Evolutionary conservation across 495 filamentous ascomycete genomes (phyloP).

Genomic region (Neurospora discreta): DNA sequence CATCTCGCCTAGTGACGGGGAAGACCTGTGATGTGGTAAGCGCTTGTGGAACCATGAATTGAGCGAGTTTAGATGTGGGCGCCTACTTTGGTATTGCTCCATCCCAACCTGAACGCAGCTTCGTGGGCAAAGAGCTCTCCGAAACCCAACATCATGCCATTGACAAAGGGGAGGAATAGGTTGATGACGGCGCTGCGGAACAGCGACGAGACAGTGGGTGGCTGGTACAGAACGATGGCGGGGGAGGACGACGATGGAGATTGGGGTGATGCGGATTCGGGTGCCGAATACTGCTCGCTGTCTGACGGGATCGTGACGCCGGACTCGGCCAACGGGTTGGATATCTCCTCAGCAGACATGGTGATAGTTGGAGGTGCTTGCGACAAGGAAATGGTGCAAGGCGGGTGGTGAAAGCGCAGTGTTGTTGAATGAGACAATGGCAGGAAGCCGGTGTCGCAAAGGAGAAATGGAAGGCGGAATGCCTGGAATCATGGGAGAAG

Average conservation of each 20-base stretch:
- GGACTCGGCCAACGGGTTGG: conserved; percentile 61
- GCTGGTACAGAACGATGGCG: conserved; percentile 74
- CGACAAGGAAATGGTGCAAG: background rate
- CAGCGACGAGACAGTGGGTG: conserved; percentile 75
- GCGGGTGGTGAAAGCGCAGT: background rate
- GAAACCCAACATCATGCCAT: conserved; percentile 96
- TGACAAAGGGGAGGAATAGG: conserved; percentile 85
- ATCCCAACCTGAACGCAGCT: conserved; percentile 81
- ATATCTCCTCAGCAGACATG: conserved; percentile 40
- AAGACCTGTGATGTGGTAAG: conserved; percentile 33
- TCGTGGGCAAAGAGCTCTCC: conserved; percentile 95
- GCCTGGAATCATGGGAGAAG: background rate
- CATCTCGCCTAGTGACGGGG: conserved; percentile 30
- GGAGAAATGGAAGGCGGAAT: background rate
- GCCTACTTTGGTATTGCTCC: conserved; percentile 83
- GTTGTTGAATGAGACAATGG: background rate
- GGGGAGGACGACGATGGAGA: conserved; percentile 55
- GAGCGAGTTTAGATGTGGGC: background rate
- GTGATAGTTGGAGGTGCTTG: background rate
- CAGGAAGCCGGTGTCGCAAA: background rate
- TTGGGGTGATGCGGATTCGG: conserved; percentile 43
- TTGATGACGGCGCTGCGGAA: conserved; percentile 90
- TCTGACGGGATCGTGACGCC: conserved; percentile 79
- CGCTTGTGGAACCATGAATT: background rate
- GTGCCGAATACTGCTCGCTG: conserved; percentile 78